Evolutionary conservation across 345 rosid genomes (phyloP), one percentile per base, ranked within the genome.

Genomic region (Ricinus communis): DNA sequence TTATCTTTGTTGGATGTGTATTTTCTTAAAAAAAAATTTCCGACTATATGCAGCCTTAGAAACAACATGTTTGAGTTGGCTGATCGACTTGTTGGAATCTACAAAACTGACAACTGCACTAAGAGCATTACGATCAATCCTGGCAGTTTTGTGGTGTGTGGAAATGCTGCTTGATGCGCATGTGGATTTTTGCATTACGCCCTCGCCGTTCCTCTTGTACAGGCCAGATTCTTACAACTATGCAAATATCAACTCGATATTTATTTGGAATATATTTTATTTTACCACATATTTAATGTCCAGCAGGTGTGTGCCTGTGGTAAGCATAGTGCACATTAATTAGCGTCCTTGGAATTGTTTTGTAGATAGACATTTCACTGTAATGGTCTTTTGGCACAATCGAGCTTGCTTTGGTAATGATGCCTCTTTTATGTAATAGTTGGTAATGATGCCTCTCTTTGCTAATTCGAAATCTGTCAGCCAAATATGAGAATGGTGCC

Each of bases 31-130:
- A n/a, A n/a, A n/a, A n/a, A n/a, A 18, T 53, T 57, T 55, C 1
- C 31, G 15, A 19, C 4, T 24, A 36, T 51, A 18, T 86, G 85
- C 97, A 95, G 99, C 82, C 88, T 95, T 30, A 82, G 98, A 73
- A 95, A 95, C 88, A 95, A 95, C 85, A 95, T 95, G 99, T 95
- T 95, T 70, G 99, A 95, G 87, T 79, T 90, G 80, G 97, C 98
- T 7, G 97, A 91, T 84, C 87, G 96, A 60, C 87, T 93, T 55
- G 96, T 93, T 16, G 98, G 98, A 54, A 95, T 95, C 73, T 92
- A 92, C 82, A 95, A 95, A 81, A 92, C 99, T 5, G 98, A 92
- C 78, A 92, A 95, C 65, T 95, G 99, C 77, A 92, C 99, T 0
- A 92, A 95, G 82, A 92, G 99, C 84, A 95, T 92, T 38, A 92